A percentile compares a stretch with the other conserved stretches of the same genome.
Conservation (phyloP, 1,284 basidiomycete genomes). For the Tremellales sp. region DNA sequence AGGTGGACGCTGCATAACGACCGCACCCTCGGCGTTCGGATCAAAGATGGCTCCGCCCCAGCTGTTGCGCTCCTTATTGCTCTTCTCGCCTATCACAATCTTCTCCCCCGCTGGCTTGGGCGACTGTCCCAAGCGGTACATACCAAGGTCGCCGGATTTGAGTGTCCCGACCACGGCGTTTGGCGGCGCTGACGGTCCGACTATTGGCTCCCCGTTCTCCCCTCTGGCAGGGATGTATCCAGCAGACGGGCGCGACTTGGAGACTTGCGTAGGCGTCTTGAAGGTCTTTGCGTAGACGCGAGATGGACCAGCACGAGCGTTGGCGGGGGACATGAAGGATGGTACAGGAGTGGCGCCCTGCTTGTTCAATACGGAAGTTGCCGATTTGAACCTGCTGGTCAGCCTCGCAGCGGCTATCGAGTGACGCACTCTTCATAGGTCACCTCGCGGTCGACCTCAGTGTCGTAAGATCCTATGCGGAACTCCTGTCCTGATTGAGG, state of each 20-base stretch:
- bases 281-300: slow-evolving; percentile 27
- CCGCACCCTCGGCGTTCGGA: slow-evolving; percentile 66
- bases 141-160: background rate
- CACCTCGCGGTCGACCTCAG: slow-evolving; percentile 45
- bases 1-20: slow-evolving; percentile 80
- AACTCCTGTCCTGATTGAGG: slow-evolving; percentile 49
- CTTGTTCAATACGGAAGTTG: slow-evolving; percentile 29
- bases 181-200: slow-evolving; percentile 6
- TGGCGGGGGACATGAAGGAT: slow-evolving; percentile 3
- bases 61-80: slow-evolving; percentile 27
- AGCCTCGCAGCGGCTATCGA: slow-evolving; percentile 2
- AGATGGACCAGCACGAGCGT: slow-evolving; percentile 14
- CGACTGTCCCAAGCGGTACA: slow-evolving; percentile 13
- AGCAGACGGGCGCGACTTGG: slow-evolving; percentile 9
- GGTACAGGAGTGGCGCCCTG: background rate
- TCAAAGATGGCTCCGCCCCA: slow-evolving; percentile 50
- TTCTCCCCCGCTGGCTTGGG: slow-evolving; percentile 20
- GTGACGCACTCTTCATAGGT: slow-evolving; percentile 29
- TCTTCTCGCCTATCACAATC: slow-evolving; percentile 39
- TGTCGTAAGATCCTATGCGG: slow-evolving; percentile 62
- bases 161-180: slow-evolving; percentile 8
- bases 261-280: slow-evolving; percentile 24
- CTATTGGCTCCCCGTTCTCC: no score
- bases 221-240: slow-evolving; percentile 16
- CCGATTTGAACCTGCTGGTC: slow-evolving; percentile 24